Base-by-base conservation (phyloP, 1,139 yeast species). In the Zygosaccharomyces sapae region DNA sequence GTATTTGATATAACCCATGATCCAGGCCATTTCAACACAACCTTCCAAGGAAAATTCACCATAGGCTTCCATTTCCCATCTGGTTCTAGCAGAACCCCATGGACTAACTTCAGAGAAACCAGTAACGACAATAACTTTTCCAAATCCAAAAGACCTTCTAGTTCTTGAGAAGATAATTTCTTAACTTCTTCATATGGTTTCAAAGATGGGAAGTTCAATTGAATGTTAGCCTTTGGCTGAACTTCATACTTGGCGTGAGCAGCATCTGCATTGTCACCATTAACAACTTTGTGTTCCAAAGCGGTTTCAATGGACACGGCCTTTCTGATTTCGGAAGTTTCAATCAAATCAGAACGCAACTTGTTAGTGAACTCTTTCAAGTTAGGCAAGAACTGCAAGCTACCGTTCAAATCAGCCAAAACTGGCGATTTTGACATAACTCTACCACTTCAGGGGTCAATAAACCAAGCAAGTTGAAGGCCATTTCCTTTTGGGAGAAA, bases 51-150 rank as follows among this genome's bases (percentile, higher is more conserved):
- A 90, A 71, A 92, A 92, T 66, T 86, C 89, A 63, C 98, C 98
- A 53, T 71, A 59, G 47, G 97, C 87, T 74, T 92, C 98, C 96
- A 92, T 92, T 72, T 92, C 97, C 98, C 98, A 92, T 77, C 98
- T 83, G 53, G 98, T 92, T 79, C 97, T 86, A 41, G 98, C 73
- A 69, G 90, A 89, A 80, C 98, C 98, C 96, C 97, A 94, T 67
- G 98, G 98, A 67, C 97, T 95, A 60, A 92, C 97, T 74, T 92
- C 98, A 56, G 96, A 77, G 74, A 90, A 92, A 72, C 98, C 98
- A 46, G 98, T 90, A 51, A 90, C 90, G 55, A 92, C 98, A 57
- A 90, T 79, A 53, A 89, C 90, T 81, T 81, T 66, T 89, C 97
- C 67, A 90, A 82, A 66, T 92, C 96, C 61, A 92, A 76, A 79